Percentiles rank a stretch among this genome's conserved stretches.
Evolutionary conservation across 495 filamentous ascomycete genomes (phyloP).

Genomic region (Sabuloglossum arenarium): DNA sequence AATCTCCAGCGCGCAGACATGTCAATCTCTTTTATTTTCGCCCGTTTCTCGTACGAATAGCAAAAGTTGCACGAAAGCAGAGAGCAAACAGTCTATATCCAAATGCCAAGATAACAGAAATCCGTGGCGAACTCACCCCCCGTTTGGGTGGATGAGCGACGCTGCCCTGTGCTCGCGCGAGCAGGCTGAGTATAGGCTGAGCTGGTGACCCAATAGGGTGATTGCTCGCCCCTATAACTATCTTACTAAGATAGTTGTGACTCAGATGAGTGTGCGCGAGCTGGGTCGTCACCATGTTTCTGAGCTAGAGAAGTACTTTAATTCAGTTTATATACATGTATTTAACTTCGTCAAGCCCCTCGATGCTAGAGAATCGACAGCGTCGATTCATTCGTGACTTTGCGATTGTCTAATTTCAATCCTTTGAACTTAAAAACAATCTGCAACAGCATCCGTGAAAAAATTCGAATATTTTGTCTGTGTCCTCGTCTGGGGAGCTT

Average conservation of each 20-base stretch:
- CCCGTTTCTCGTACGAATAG: too few species aligned
- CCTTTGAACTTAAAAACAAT: background rate
- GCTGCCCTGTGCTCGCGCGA: too few species aligned
- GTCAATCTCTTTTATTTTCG: too few species aligned
- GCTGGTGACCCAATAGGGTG: too few species aligned
- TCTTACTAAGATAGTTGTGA: background rate
- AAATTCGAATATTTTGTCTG: background rate
- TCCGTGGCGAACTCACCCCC: too few species aligned
- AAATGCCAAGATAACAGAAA: too few species aligned
- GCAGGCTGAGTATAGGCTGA: too few species aligned
- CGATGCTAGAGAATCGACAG: background rate
- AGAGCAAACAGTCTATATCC: too few species aligned
- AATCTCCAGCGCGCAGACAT: too few species aligned
- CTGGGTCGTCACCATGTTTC: background rate
- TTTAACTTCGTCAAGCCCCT: background rate
- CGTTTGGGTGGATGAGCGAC: too few species aligned
- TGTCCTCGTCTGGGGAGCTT: background rate
- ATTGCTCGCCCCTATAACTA: background rate
- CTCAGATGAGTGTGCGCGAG: background rate
- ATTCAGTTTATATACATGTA: background rate
- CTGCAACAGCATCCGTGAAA: background rate
- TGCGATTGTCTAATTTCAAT: background rate
- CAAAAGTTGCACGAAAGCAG: too few species aligned
- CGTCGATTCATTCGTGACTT: background rate
- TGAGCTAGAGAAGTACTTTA: background rate